Percentiles rank a stretch among this genome's conserved stretches.
Conservation (phyloP, 345 rosid species). For the Brassica rapa region DNA sequence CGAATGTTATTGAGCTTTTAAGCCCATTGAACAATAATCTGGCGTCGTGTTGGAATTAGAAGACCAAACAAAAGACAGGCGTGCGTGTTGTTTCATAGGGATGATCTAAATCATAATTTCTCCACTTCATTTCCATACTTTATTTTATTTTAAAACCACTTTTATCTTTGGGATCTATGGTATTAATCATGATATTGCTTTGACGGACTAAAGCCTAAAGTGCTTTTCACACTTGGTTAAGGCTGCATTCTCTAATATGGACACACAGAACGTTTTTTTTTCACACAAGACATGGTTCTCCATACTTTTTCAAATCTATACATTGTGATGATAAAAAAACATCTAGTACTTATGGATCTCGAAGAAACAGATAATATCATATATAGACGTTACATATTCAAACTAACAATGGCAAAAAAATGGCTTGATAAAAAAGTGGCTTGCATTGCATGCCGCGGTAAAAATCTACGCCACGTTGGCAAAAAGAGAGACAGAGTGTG, state of each 20-base stretch:
- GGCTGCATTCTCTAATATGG: not conserved
- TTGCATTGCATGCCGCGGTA: not conserved
- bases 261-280: not conserved
- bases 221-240: slow-evolving; percentile 19
- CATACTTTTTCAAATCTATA: not conserved
- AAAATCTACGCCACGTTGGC: not conserved
- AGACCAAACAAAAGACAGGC: slow-evolving; percentile 17
- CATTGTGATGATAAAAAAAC: not conserved
- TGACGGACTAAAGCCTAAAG: slow-evolving; percentile 17
- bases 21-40: not conserved
- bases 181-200: not conserved
- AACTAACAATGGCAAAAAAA: not conserved
- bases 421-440: not conserved
- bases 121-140: not conserved
- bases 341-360: not conserved
- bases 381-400: not conserved
- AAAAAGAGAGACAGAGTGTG: not conserved
- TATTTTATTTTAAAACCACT: not conserved
- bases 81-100: slow-evolving; percentile 6
- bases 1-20: not conserved
- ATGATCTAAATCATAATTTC: slow-evolving; percentile 19
- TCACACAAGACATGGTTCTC: slow-evolving; percentile 7
- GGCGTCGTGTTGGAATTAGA: not conserved
- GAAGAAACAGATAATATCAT: not conserved
- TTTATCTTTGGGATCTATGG: slow-evolving; percentile 24